A percentile compares a stretch with the other conserved stretches of the same genome.
phyloP scores from a whole-genome alignment of 441 rosid species.

The Euphorbia corollata region DNA sequence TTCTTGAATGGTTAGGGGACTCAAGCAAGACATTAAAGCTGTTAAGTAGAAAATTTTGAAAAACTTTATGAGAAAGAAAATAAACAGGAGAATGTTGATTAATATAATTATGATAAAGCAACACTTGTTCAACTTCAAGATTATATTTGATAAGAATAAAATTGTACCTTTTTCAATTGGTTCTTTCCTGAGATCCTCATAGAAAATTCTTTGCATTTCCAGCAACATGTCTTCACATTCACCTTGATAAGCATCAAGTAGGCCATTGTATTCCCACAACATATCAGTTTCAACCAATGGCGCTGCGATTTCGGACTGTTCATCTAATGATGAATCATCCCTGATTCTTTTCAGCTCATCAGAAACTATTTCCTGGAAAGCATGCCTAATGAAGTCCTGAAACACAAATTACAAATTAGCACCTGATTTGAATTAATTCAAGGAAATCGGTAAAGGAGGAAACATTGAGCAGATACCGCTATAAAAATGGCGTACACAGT shows the following conservation, averaged over 20 bases:
- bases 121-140: not conserved
- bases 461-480: not conserved
- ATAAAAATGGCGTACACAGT: not conserved
- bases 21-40: not conserved
- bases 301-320: constrained; percentile 16
- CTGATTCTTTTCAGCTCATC: constrained; percentile 61
- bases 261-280: constrained; percentile 81
- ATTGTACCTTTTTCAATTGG: constrained; percentile 29
- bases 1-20: not conserved
- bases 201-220: constrained; percentile 82
- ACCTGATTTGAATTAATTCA: not conserved
- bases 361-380: constrained; percentile 59
- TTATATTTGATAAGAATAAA: constrained; percentile 2
- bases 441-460: not conserved
- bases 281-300: constrained; percentile 34
- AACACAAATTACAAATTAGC: constrained; percentile 18
- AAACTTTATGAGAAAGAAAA: not conserved
- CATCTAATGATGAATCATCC: constrained; percentile 33
- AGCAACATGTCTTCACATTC: constrained; percentile 78
- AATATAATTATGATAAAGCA: not conserved
- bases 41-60: not conserved
- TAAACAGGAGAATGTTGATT: too few species aligned
- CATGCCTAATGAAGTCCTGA: constrained; percentile 53
- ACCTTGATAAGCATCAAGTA: constrained; percentile 51
- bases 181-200: constrained; percentile 55